Base-by-base conservation (phyloP, 108 stramenopile species). In the Craspedostauros australis region DNA sequence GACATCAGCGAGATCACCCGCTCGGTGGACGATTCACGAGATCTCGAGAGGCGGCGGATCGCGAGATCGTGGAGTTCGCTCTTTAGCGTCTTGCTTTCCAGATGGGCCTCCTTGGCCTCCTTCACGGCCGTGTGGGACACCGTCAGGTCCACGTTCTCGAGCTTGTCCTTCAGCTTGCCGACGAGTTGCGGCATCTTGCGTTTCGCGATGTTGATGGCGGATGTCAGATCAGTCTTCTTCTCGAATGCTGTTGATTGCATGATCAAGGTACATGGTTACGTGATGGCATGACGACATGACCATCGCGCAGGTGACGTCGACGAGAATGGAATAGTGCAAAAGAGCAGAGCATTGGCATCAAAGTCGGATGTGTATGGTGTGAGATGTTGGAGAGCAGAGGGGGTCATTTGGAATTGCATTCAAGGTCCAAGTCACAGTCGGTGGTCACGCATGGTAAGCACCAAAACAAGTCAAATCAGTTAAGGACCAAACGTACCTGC, bases 71-170 rank as follows among this genome's bases (percentile, higher is more conserved):
- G 69, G 47, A 91, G 52, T 34, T 86, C 89, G 36, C 66, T 34
- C 55, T 91, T 91, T 3, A 91, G 54, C 6, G 63, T 37, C 62
- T 91, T 91, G 63, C 83, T 84, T 53, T 71, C 65, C 37, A 91
- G 57, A 45, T 91, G 89, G 32, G 68, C 66, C 65, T 86, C 89
- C 70, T 91, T 91, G 15, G 80, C 67, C 54, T 84, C 81, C 55
- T 80, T 82, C n/a, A 91, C 83, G 18, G 72, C 75, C 15, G 89
- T 86, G 46, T 91, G 85, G 22, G 89, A 78, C 18, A 91, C 89
- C 39, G 71, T 69, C 7, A 75, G 57, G 0, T 63, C 73, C 41
- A 91, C 46, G 6, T 49, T 49, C 44, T 84, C 82, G 37, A 86
- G 68, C 41, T 91, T 91, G 3, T 59, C 76, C 46, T 82, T 72